phyloP scores from a whole-genome alignment of 805 yeast genomes.

The Teunomyces cretensis region DNA sequence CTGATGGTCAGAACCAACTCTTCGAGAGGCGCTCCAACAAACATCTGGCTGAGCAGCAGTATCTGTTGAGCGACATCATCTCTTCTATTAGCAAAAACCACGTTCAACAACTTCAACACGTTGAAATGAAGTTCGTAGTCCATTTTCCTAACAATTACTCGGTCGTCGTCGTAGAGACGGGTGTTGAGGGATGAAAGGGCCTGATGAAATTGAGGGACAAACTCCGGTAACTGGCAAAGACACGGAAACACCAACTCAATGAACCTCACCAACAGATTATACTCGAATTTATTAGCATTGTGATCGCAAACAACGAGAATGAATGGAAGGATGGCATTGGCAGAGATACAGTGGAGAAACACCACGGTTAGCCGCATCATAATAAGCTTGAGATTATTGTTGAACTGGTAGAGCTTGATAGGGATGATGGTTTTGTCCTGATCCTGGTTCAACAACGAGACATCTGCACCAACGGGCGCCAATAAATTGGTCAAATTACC shows the following conservation, averaged over 20 bases:
- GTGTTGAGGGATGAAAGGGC: conserved; percentile 6
- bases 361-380: conserved; percentile 18
- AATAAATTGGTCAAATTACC: not conserved
- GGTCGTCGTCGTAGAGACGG: conserved; percentile 8
- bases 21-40: not conserved
- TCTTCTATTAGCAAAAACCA: conserved; percentile 2
- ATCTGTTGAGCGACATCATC: not conserved
- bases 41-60: not conserved
- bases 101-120: conserved; percentile 14
- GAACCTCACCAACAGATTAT: conserved; percentile 13
- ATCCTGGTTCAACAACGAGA: not conserved
- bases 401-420: conserved; percentile 22
- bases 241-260: conserved; percentile 16
- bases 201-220: not conserved
- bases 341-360: conserved; percentile 11
- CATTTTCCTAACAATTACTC: conserved; percentile 5
- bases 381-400: conserved; percentile 14
- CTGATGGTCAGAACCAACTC: conserved; percentile 1
- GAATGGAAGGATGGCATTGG: conserved; percentile 7
- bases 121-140: conserved; percentile 23
- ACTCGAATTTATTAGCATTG: conserved; percentile 21
- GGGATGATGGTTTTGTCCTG: conserved; percentile 5
- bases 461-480: not conserved
- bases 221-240: not conserved
- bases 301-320: conserved; percentile 26